A percentile compares a stretch with the other conserved stretches of the same genome.
Evolutionary conservation across 2,329 filamentous ascomycete species (phyloP).

Genomic region (Neofusicoccum laricinum): DNA sequence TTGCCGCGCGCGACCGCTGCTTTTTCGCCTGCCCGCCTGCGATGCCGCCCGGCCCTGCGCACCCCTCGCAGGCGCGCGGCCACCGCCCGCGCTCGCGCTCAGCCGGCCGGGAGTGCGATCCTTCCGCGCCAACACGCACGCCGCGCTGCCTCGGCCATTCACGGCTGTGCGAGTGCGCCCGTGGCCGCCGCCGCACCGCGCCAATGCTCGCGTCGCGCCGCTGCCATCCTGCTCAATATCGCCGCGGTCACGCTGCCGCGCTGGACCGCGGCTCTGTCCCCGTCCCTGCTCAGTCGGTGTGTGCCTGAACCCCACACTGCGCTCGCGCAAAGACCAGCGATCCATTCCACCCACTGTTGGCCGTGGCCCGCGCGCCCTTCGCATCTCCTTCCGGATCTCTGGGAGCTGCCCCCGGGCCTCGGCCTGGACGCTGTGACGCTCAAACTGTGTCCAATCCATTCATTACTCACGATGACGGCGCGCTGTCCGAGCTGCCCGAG

Average conservation of each 20-base stretch:
- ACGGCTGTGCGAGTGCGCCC: background rate
- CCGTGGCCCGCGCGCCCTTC: background rate
- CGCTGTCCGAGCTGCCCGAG: background rate
- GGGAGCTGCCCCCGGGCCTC: no score
- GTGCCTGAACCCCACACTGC: conserved; percentile 7
- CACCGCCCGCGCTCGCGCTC: background rate
- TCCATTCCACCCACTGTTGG: background rate
- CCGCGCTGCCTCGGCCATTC: conserved; percentile 1
- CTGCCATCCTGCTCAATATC: background rate
- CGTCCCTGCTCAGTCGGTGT: background rate
- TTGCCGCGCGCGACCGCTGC: background rate
- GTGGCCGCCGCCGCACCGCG: background rate
- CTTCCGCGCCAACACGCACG: conserved; percentile 10
- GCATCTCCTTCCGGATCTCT: background rate
- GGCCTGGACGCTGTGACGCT: no score
- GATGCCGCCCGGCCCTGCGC: background rate
- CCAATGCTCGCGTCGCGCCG: background rate
- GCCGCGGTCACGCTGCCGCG: background rate
- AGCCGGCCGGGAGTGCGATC: background rate
- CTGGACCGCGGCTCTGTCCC: background rate
- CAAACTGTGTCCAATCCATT: no score
- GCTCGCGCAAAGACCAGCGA: background rate
- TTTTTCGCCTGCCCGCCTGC: background rate
- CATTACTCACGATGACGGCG: background rate
- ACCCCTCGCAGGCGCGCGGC: background rate